Percentiles rank a stretch among this genome's conserved stretches.
phyloP scores from a whole-genome alignment of 768 basidiomycete genomes.

The Lentinula edodes region DNA sequence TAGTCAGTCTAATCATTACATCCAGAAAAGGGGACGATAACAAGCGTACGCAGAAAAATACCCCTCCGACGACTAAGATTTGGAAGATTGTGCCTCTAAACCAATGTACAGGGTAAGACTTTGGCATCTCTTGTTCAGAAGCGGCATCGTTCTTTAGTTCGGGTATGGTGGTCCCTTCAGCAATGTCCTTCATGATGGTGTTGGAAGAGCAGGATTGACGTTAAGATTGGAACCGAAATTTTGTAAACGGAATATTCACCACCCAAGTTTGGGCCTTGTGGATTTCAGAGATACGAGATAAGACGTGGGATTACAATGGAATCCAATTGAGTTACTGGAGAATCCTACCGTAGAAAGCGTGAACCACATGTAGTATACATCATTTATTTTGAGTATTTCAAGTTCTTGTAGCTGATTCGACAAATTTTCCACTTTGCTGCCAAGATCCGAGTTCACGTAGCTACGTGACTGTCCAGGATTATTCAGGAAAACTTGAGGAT shows the following conservation, averaged over 20 bases:
- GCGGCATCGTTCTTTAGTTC: slow-evolving; percentile 8
- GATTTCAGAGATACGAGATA: background rate
- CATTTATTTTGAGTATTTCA: no score
- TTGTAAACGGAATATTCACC: background rate
- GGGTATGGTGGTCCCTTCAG: slow-evolving; percentile 5
- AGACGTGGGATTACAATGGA: background rate
- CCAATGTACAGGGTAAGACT: slow-evolving; percentile 21
- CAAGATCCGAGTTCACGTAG: no score
- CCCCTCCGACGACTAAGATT: slow-evolving; percentile 25
- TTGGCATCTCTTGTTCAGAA: background rate
- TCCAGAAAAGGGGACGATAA: background rate
- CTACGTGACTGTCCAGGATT: no score
- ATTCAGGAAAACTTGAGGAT: no score
- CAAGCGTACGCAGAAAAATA: slow-evolving; percentile 22
- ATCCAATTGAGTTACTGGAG: no score
- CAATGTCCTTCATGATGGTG: background rate
- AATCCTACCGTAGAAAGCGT: no score
- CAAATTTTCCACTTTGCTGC: no score
- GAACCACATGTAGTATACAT: no score
- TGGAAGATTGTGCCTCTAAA: slow-evolving; percentile 25
- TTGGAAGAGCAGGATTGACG: background rate
- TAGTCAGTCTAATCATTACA: background rate
- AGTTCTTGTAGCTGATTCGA: no score
- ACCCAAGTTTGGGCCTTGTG: background rate
- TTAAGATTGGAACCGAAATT: background rate